Evolutionary conservation across 495 filamentous ascomycete genomes (phyloP).

Genomic region (Tricharina praecox): DNA sequence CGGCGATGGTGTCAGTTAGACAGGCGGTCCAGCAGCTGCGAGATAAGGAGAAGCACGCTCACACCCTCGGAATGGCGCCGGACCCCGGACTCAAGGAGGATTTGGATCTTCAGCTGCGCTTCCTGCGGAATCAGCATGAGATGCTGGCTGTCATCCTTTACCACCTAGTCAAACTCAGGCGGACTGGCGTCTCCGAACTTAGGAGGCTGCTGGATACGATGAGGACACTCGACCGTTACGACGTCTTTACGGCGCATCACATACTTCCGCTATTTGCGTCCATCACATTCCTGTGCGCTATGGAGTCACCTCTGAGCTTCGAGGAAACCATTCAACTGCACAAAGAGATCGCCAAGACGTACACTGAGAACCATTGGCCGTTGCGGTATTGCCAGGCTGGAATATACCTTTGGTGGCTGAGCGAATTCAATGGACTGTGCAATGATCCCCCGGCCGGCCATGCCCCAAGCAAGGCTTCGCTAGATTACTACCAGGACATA

Average conservation of each 20-base stretch:
- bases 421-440: slow-evolving; percentile 82
- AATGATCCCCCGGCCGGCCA: slow-evolving; percentile 46
- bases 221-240: slow-evolving; percentile 53
- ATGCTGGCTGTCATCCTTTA: slow-evolving; percentile 58
- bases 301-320: slow-evolving; percentile 43
- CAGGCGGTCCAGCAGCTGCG: slow-evolving; percentile 50
- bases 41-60: slow-evolving; percentile 52
- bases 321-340: slow-evolving; percentile 53
- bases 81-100: slow-evolving; percentile 47
- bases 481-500: slow-evolving; percentile 34
- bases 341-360: slow-evolving; percentile 41
- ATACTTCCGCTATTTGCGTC: slow-evolving; percentile 58
- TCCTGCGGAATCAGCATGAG: slow-evolving; percentile 73
- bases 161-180: slow-evolving; percentile 56
- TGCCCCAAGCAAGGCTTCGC: slow-evolving; percentile 39
- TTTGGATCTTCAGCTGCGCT: slow-evolving; percentile 52
- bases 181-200: slow-evolving; percentile 54
- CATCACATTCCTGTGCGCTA: slow-evolving; percentile 56
- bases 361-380: slow-evolving; percentile 49
- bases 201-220: slow-evolving; percentile 45
- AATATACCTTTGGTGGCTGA: slow-evolving; percentile 63
- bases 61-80: slow-evolving; percentile 46
- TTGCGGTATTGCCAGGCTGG: slow-evolving; percentile 61
- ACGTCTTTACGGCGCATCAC: slow-evolving; percentile 56
- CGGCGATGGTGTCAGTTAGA: slow-evolving; percentile 55